phyloP scores from a whole-genome alignment of 2,329 filamentous ascomycete genomes.

The Exophiala sp. region DNA sequence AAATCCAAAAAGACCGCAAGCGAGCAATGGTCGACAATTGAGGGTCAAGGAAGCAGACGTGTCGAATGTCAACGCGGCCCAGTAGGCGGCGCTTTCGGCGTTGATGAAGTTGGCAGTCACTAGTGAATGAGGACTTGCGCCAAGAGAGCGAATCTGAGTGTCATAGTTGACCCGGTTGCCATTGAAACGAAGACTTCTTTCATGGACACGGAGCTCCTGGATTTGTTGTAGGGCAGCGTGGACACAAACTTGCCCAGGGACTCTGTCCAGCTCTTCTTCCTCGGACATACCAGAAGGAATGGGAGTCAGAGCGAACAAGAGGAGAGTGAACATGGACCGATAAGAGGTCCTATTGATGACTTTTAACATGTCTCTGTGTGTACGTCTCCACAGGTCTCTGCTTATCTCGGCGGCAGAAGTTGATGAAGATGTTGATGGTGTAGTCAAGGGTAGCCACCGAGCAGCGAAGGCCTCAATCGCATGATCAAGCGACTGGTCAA shows the following conservation, averaged over 20 bases:
- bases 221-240: constrained; percentile 43
- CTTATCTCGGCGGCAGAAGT: constrained; percentile 22
- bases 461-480: constrained; percentile 32
- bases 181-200: constrained; percentile 42
- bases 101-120: constrained; percentile 35
- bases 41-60: constrained; percentile 42
- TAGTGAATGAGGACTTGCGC: constrained; percentile 28
- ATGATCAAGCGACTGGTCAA: constrained; percentile 28
- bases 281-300: constrained; percentile 41
- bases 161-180: constrained; percentile 30
- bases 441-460: constrained; percentile 30
- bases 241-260: constrained; percentile 41
- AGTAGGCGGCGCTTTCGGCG: constrained; percentile 41
- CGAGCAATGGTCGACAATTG: constrained; percentile 39
- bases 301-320: constrained; percentile 41
- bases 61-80: constrained; percentile 44
- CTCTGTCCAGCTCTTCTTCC: constrained; percentile 41
- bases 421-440: not conserved
- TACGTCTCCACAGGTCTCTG: constrained; percentile 35
- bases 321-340: constrained; percentile 40
- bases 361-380: constrained; percentile 39
- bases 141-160: constrained; percentile 5
- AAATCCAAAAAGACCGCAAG: constrained; percentile 36
- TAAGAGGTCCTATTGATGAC: constrained; percentile 43
- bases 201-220: constrained; percentile 38